Evolutionary conservation across 495 filamentous ascomycete species (phyloP).

Genomic region (Penicillium longicatenatum): DNA sequence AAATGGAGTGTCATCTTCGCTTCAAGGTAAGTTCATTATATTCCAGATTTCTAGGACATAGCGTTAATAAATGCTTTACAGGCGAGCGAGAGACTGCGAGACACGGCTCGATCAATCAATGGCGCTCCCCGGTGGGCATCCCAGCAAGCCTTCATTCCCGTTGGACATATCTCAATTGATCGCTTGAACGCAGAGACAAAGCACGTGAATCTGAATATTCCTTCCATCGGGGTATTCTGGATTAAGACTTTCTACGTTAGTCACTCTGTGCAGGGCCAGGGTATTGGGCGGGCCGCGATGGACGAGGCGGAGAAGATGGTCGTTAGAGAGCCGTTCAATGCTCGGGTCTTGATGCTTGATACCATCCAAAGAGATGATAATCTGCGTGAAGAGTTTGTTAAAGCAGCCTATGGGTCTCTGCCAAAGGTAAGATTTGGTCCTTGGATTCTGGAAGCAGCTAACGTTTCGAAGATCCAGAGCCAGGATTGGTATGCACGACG

Average conservation of each 20-base stretch:
- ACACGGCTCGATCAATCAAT: slow-evolving; percentile 28
- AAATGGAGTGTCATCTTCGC: neutral
- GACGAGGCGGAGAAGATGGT: slow-evolving; percentile 31
- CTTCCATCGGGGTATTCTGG: slow-evolving; percentile 25
- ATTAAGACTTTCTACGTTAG: slow-evolving; percentile 32
- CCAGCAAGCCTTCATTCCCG: slow-evolving; percentile 19
- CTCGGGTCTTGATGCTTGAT: slow-evolving; percentile 25
- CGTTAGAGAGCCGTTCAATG: slow-evolving; percentile 23
- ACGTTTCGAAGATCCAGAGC: slow-evolving; percentile 11
- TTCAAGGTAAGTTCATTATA: neutral
- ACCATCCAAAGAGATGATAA: slow-evolving; percentile 22
- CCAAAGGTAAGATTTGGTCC: slow-evolving; percentile 22
- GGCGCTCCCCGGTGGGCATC: slow-evolving; percentile 18
- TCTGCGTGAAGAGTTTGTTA: slow-evolving; percentile 24
- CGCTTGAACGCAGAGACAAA: slow-evolving; percentile 18
- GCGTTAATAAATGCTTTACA: slow-evolving; percentile 5
- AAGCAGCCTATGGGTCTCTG: slow-evolving; percentile 12
- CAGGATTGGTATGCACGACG: slow-evolving; percentile 21
- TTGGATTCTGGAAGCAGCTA: neutral
- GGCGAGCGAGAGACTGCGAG: slow-evolving; percentile 14
- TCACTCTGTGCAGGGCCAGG: slow-evolving; percentile 22
- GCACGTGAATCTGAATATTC: slow-evolving; percentile 19
- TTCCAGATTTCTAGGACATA: neutral
- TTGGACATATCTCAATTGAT: slow-evolving; percentile 37
- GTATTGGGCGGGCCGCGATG: slow-evolving; percentile 34